Evolutionary conservation across 257 asterid genomes (phyloP).

Genomic region (Solanum piurae): DNA sequence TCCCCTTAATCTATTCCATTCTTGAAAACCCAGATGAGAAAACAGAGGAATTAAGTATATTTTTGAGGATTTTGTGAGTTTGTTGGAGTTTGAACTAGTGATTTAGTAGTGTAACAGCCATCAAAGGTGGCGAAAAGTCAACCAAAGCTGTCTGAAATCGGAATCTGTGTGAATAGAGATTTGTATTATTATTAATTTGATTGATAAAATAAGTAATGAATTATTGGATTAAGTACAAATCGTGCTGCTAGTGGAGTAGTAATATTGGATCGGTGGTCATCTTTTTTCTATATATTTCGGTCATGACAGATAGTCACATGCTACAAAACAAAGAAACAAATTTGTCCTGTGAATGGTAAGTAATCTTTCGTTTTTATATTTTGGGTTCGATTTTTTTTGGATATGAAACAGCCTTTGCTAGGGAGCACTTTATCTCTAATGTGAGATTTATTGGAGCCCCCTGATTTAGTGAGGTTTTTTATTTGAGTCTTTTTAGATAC

Average conservation of each 20-base stretch:
- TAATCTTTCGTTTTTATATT: no score
- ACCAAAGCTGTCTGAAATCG: not conserved
- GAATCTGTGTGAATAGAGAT: not conserved
- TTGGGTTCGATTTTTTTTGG: rapidly evolving
- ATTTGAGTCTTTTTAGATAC: no score
- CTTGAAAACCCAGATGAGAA: not conserved
- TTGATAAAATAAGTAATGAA: not conserved
- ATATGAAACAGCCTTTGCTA: not conserved
- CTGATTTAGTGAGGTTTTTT: no score
- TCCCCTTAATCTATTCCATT: not conserved
- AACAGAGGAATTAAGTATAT: not conserved
- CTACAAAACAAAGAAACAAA: not conserved
- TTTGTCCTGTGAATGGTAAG: no score
- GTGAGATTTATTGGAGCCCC: no score
- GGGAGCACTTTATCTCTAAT: no score
- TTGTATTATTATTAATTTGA: not conserved
- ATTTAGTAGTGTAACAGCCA: not conserved
- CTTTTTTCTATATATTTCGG: not conserved
- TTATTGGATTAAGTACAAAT: not conserved
- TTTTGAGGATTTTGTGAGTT: not conserved
- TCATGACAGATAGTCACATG: no score
- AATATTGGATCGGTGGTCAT: not conserved
- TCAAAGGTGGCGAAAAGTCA: not conserved
- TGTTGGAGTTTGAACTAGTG: not conserved
- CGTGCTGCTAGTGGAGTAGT: not conserved